These are phyloP conservation scores for Fusarium burgessii DNA, from an alignment of 2,329 filamentous ascomycete species.

Conservation along the genomic window DNA sequence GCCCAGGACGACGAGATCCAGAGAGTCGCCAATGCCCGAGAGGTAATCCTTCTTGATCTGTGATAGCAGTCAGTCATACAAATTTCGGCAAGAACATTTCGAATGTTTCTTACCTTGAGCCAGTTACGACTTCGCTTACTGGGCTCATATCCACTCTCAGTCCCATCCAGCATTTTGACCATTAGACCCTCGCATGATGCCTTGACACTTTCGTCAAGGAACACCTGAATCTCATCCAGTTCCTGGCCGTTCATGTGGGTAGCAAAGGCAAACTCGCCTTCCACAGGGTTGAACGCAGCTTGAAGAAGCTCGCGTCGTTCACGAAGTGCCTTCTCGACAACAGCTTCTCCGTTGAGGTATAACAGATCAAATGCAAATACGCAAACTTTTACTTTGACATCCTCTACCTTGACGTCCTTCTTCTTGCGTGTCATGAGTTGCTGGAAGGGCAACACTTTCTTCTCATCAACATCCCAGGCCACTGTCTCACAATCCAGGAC, in stretches of 20 bases:
- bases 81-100: slow-evolving; percentile 56
- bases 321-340: slow-evolving; percentile 88
- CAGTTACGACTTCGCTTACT: slow-evolving; percentile 97
- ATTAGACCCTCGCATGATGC: slow-evolving; percentile 97
- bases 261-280: slow-evolving; percentile 93
- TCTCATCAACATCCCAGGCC: slow-evolving; percentile 93
- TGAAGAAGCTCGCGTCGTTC: slow-evolving; percentile 83
- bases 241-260: slow-evolving; percentile 88
- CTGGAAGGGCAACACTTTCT: slow-evolving; percentile 97
- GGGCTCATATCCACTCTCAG: slow-evolving; percentile 94
- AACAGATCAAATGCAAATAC: slow-evolving; percentile 97
- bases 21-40: slow-evolving; percentile 90
- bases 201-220: slow-evolving; percentile 95
- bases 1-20: slow-evolving; percentile 94
- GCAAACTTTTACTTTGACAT: slow-evolving; percentile 96
- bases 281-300: slow-evolving; percentile 77
- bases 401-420: slow-evolving; percentile 95
- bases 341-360: slow-evolving; percentile 89
- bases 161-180: slow-evolving; percentile 98
- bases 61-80: slow-evolving; percentile 60
- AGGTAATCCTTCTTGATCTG: slow-evolving; percentile 99
- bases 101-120: slow-evolving; percentile 77
- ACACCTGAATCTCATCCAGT: slow-evolving; percentile 90
- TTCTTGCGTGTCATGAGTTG: slow-evolving; percentile 98
- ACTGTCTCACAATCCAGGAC: slow-evolving; percentile 99